Evolutionary conservation across 2,329 filamentous ascomycete species (phyloP).

Genomic region (Cladosporium sp.): DNA sequence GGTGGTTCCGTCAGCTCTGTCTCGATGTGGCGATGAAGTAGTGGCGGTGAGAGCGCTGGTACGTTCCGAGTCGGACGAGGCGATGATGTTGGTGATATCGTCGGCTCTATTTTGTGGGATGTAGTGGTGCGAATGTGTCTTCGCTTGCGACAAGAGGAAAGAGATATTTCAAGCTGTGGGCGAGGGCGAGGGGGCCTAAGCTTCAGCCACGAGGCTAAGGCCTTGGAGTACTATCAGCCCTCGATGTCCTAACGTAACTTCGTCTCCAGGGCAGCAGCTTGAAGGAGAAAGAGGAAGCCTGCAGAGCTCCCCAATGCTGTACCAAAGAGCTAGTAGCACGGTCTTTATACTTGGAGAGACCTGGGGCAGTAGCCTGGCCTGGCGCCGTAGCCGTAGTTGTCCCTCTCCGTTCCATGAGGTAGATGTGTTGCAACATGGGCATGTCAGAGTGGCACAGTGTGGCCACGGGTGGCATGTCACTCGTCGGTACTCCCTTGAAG

Average conservation of each 20-base stretch:
- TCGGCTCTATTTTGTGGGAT: not conserved
- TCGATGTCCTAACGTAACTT: not conserved
- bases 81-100: not conserved
- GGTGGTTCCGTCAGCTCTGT: not conserved
- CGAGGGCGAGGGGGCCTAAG: not conserved
- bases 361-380: not conserved
- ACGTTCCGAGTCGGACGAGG: not conserved
- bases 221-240: not conserved
- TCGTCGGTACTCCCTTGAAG: not conserved
- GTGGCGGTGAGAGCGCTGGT: not conserved
- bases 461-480: not conserved
- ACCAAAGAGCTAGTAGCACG: too few relatives aligned
- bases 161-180: not conserved
- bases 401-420: not conserved
- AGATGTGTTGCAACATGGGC: not conserved
- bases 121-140: not conserved
- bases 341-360: not conserved
- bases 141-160: not conserved
- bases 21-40: not conserved
- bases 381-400: not conserved
- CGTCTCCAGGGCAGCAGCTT: not conserved
- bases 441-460: not conserved
- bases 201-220: not conserved
- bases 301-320: not conserved
- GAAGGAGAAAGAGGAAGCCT: not conserved